Percentiles rank a stretch among this genome's conserved stretches.
phyloP scores from a whole-genome alignment of 2,329 filamentous ascomycete genomes.

The Pyrenochaeta sp. region DNA sequence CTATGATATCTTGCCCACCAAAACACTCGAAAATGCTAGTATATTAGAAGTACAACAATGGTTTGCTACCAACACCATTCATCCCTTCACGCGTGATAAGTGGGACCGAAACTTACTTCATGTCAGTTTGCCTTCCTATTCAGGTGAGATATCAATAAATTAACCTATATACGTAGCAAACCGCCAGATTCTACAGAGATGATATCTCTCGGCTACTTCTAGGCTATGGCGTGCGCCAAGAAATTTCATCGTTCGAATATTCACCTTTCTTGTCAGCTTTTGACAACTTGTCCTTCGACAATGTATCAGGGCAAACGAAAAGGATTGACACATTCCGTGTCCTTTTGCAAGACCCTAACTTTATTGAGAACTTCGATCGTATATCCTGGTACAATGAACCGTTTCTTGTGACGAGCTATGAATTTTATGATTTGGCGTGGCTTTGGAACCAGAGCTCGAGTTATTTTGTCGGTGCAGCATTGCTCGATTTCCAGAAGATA shows the following conservation, averaged over 20 bases:
- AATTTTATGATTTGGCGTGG: too few species aligned
- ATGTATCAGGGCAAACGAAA: too few species aligned
- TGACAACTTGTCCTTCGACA: too few species aligned
- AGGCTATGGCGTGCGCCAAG: not conserved
- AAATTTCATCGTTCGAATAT: not conserved
- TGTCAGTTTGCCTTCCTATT: slow-evolving; percentile 3
- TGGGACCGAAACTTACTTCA: slow-evolving; percentile 10
- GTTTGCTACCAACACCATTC: slow-evolving; percentile 9
- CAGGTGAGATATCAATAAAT: not conserved
- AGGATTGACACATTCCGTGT: too few species aligned
- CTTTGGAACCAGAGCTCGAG: too few species aligned
- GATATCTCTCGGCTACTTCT: slow-evolving; percentile 8
- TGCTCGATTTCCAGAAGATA: too few species aligned
- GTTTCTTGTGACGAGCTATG: too few species aligned
- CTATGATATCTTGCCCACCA: not conserved
- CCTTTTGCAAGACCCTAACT: too few species aligned
- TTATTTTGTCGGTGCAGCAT: too few species aligned
- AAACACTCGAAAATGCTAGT: not conserved
- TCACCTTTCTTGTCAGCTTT: not conserved
- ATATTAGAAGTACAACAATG: slow-evolving; percentile 10
- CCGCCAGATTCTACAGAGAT: not conserved
- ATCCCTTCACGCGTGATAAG: slow-evolving; percentile 14
- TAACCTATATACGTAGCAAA: not conserved
- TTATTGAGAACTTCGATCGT: too few species aligned
- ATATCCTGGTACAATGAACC: too few species aligned